These are phyloP conservation scores for Anaeramoeba flamelloides DNA, from an alignment of 78 protist species.

Conservation along the genomic window DNA sequence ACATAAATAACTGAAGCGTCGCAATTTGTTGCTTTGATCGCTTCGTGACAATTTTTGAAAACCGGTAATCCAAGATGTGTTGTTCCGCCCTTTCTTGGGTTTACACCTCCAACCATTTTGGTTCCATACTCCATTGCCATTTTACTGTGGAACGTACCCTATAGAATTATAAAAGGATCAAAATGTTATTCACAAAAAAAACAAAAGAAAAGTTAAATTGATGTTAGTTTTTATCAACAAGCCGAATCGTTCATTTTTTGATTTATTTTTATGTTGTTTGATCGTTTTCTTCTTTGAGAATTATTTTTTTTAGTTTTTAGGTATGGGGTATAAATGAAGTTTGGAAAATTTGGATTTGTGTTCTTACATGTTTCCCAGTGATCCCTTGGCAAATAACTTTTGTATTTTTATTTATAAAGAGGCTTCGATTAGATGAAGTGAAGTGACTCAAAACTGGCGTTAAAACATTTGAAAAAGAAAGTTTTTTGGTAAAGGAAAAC, in stretches of 20 bases:
- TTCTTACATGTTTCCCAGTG: conserved; percentile 77
- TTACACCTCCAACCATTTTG: conserved; percentile 88
- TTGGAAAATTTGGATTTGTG: too few species aligned
- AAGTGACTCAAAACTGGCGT: too few species aligned
- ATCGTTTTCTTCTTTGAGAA: too few species aligned
- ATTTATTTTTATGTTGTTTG: neutral
- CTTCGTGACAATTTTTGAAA: conserved; percentile 71
- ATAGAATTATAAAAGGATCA: neutral
- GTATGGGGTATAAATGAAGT: too few species aligned
- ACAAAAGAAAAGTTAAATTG: neutral
- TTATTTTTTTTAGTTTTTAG: too few species aligned
- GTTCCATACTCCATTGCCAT: conserved; percentile 91
- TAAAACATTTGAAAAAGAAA: too few species aligned
- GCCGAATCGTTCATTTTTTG: neutral
- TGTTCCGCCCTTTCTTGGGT: conserved; percentile 81
- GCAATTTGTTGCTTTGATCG: conserved; percentile 55
- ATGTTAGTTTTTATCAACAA: neutral
- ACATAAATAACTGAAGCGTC: conserved; percentile 85
- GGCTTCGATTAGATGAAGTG: conserved; percentile 5
- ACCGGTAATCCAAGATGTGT: conserved; percentile 76
- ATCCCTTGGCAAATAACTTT: conserved; percentile 95
- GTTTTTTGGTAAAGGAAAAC: too few species aligned
- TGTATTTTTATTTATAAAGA: conserved; percentile 60
- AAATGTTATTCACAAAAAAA: too few species aligned
- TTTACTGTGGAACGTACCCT: conserved; percentile 86